Base-by-base conservation (phyloP, 495 filamentous ascomycete genomes). In the Penicillium mononematosum region DNA sequence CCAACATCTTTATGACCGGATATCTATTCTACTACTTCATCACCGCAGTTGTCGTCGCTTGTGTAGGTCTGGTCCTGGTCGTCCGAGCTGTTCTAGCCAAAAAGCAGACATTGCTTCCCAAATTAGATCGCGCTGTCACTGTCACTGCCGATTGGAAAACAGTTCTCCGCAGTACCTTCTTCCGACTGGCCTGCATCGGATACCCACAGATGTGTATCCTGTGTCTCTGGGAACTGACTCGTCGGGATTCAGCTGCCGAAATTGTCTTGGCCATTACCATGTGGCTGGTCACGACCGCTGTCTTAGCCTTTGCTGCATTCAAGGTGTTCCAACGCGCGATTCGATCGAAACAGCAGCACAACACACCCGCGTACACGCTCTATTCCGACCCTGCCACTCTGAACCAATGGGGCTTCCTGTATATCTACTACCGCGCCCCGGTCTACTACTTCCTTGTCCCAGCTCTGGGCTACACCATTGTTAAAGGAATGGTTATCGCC, bases 401-500 rank as follows among this genome's bases (percentile, higher is more conserved):
- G 58, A 97, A 96, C 82, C 94, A 96, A 73, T 97, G 93, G 93
- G 94, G 94, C 16, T 97, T 97, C 77, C 77, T 98, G 32, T 98
- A 98, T 66, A 88, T 97, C 50, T 92, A 97, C 73, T 98, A 96
- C 79, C 88, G 90, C 59, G 93, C 94, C 16, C 91, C 92, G 1
- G 89, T 90, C 8, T 98, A 96, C 78, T 98, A 93, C 76, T 98
- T 95, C 72, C 88, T 97, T 67, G 82, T 92, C 12, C 92, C 92
- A 1, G 63, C 88, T 20, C 79, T 98, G 44, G 69, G 77, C 25
- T 96, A 97, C 65, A 85, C 86, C 41, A 68, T 98, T 12, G 57
- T 94, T 67, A 97, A 97, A 77, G 83, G 86, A 47, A 86, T 96
- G 79, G 94, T 96, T 70, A 86, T 98, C 62, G 90, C 86, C 12